These are phyloP conservation scores for Ascochyta clinopodiicola DNA, from an alignment of 2,329 filamentous ascomycete genomes.

Conservation along the genomic window DNA sequence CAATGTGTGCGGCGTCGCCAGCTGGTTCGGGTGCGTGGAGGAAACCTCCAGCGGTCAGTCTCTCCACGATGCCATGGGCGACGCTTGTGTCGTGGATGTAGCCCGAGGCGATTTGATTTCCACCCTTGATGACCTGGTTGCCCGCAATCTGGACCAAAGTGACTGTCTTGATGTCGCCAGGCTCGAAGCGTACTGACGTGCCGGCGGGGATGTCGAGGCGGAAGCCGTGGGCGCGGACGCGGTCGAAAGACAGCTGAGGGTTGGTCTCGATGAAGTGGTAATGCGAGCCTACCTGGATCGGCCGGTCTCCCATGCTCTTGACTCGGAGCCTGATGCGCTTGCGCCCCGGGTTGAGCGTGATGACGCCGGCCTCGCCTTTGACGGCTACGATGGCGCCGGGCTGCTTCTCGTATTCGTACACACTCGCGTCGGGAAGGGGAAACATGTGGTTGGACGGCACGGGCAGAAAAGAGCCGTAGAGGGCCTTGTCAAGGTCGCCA, in stretches of 20 bases:
- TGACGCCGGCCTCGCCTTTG: constrained; percentile 67
- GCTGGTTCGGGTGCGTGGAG: constrained; percentile 74
- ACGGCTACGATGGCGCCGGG: constrained; percentile 81
- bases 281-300: constrained; percentile 90
- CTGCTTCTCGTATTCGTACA: constrained; percentile 70
- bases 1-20: constrained; percentile 62
- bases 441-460: constrained; percentile 74
- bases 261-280: constrained; percentile 98
- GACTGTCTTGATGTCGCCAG: constrained; percentile 89
- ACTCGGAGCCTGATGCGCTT: constrained; percentile 77
- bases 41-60: constrained; percentile 76
- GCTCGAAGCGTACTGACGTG: constrained; percentile 92
- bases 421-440: constrained; percentile 66
- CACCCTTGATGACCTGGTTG: constrained; percentile 78
- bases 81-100: constrained; percentile 68
- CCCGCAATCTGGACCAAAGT: constrained; percentile 89
- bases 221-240: constrained; percentile 80
- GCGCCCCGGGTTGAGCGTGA: constrained; percentile 76
- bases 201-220: constrained; percentile 89
- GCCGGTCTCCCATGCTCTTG: constrained; percentile 85
- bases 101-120: constrained; percentile 80
- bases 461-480: constrained; percentile 92
- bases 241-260: constrained; percentile 86
- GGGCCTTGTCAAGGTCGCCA: constrained; percentile 81
- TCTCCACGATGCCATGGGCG: constrained; percentile 69